Percentiles rank a stretch among this genome's conserved stretches.
These are phyloP conservation scores for bread wheat (Triticum aestivum) DNA, from an alignment of 176 grass and related monocot species.

Conservation along the genomic window DNA sequence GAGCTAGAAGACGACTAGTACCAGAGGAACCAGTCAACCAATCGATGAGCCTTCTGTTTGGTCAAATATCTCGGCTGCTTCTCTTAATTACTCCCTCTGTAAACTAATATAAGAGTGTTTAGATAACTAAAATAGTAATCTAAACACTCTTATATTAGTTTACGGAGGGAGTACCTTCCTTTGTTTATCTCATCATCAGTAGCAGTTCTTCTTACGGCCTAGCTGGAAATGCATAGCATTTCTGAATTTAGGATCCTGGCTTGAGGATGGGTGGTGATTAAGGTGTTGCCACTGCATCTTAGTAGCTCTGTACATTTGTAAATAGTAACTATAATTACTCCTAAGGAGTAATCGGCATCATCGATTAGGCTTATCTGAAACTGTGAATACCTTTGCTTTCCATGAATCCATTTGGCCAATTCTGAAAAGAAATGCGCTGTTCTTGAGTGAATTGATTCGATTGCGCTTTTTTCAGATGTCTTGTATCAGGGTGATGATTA, in stretches of 20 bases:
- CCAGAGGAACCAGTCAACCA: not conserved
- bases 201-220: too few species aligned
- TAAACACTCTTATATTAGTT: too few species aligned
- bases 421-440: not conserved
- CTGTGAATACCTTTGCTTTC: not conserved
- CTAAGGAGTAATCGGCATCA: not conserved
- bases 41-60: not conserved
- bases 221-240: not conserved
- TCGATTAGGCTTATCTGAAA: not conserved
- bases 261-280: not conserved
- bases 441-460: not conserved
- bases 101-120: too few species aligned
- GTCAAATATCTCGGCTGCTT: constrained; percentile 11
- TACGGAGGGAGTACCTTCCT: too few species aligned
- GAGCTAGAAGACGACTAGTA: not conserved
- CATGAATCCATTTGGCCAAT: not conserved
- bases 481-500: not conserved
- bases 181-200: too few species aligned
- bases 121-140: too few species aligned
- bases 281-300: constrained; percentile 1
- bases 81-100: not conserved
- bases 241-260: not conserved
- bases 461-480: not conserved
- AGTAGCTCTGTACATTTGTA: constrained; percentile 34
- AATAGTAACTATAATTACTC: not conserved